Base-by-base conservation (phyloP, 768 basidiomycete species). In the Boletus bicolor region DNA sequence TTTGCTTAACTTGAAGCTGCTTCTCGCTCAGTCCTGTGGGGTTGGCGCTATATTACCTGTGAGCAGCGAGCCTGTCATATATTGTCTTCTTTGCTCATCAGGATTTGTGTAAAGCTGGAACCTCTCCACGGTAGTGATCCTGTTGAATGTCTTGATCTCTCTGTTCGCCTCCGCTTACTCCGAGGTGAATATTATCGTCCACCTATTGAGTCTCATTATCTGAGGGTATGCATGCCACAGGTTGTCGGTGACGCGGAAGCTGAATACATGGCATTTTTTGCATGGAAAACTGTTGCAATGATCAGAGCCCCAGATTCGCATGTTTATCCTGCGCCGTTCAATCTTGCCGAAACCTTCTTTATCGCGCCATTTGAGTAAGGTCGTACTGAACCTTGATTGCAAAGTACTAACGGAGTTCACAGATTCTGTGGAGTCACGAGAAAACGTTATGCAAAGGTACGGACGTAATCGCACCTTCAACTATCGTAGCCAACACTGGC, bases 101-200 rank as follows among this genome's bases (percentile, higher is more conserved):
- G 49, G 21, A 26, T 35, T 44, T 44, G 34, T 35, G 12, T 47
- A 45, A 44, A 88, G 87, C 43, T 95, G 92, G 93, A 93, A 87
- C 72, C 81, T 91, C 51, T 80, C 85, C 21, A 87, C 91, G 3
- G 88, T 84, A 17, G 80, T 97, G 48, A 82, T 98, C 51, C 79
- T 97, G 48, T 82, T 97, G 68, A 98, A 98, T 68, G 85, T 98
- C 66, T 79, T 98, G 65, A 93, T 98, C 63, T 97, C 94, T n/a
- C 75, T 98, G 63, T 97, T 97, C 69, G 86, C 93, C 17, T 91
- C 93, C 48, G 93, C 93, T 1, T 96, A 96, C 65, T 83, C 86
- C 11, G 93, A 94, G 63, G 92, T 91, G 53, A 69, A 80, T 74
- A n/a, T 26, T 43, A 3, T 28, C 12, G 38, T 15, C 15, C 47